Evolutionary conservation across 179 eudicot species (phyloP).

Genomic region (Silene vulgaris): DNA sequence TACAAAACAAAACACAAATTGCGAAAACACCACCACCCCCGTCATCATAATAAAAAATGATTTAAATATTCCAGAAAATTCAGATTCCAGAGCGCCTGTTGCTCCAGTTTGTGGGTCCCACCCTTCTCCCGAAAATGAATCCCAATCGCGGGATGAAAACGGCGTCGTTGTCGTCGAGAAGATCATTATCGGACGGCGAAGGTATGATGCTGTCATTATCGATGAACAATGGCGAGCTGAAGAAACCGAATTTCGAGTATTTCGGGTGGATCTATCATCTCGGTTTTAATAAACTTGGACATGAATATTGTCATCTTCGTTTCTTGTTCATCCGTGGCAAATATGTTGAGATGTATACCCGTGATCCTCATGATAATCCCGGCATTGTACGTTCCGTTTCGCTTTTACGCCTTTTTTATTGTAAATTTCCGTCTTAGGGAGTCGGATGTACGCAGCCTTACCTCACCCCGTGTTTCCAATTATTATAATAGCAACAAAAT

Average conservation of each 20-base stretch:
- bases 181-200: conserved; percentile 33
- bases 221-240: conserved; percentile 27
- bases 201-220: conserved; percentile 24
- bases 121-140: neutral
- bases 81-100: too few species aligned
- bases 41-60: too few species aligned
- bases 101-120: neutral
- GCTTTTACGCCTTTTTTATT: neutral
- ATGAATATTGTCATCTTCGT: conserved; percentile 67
- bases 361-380: conserved; percentile 71
- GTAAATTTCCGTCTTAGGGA: neutral
- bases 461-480: neutral
- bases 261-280: conserved; percentile 88
- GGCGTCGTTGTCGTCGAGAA: conserved; percentile 13
- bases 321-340: conserved; percentile 65
- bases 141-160: neutral
- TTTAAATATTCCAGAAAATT: too few species aligned
- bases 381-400: conserved; percentile 40
- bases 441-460: neutral
- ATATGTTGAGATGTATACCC: conserved; percentile 82
- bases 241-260: conserved; percentile 40
- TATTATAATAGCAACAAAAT: too few species aligned
- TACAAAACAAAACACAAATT: neutral
- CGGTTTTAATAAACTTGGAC: conserved; percentile 70
- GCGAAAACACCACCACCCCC: too few species aligned